Evolutionary conservation across 306 rosid genomes (phyloP).

Genomic region (Lathyrus sativus): DNA sequence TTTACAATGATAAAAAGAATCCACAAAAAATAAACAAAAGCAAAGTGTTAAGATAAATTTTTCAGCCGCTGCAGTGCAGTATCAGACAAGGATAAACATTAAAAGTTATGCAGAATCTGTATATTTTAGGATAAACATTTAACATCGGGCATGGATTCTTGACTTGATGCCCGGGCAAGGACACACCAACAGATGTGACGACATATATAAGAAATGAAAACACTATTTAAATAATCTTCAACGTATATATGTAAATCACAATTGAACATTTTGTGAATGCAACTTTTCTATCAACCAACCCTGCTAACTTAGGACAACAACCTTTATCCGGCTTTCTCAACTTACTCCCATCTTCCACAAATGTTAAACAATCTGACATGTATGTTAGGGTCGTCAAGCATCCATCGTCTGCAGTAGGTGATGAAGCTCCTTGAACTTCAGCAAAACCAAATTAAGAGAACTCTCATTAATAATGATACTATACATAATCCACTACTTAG

Average conservation of each 20-base stretch:
- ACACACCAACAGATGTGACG: slow-evolving; percentile 45
- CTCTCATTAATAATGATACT: too few species aligned
- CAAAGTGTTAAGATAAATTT: too few species aligned
- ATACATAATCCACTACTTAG: too few species aligned
- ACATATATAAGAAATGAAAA: too few species aligned
- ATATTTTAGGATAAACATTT: too few species aligned
- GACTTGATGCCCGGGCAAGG: slow-evolving; percentile 40
- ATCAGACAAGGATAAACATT: too few species aligned
- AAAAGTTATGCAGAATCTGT: too few species aligned
- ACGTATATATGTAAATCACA: not conserved
- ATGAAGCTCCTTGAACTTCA: slow-evolving; percentile 10
- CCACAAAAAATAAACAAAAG: too few species aligned
- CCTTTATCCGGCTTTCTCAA: slow-evolving; percentile 57
- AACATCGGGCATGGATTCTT: slow-evolving; percentile 34
- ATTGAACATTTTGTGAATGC: not conserved
- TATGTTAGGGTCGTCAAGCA: slow-evolving; percentile 41
- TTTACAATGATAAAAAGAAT: too few species aligned
- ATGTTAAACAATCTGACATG: slow-evolving; percentile 72
- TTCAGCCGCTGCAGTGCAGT: too few species aligned
- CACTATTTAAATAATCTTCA: too few species aligned
- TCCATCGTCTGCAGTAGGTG: not conserved
- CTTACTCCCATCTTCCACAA: slow-evolving; percentile 62
- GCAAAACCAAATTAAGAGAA: too few species aligned
- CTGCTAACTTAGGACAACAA: slow-evolving; percentile 73
- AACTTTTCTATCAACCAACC: slow-evolving; percentile 45